Evolutionary conservation across 2,329 filamentous ascomycete genomes (phyloP), one percentile per base, ranked within the genome.

Genomic region (Zymoseptoria passerinii): DNA sequence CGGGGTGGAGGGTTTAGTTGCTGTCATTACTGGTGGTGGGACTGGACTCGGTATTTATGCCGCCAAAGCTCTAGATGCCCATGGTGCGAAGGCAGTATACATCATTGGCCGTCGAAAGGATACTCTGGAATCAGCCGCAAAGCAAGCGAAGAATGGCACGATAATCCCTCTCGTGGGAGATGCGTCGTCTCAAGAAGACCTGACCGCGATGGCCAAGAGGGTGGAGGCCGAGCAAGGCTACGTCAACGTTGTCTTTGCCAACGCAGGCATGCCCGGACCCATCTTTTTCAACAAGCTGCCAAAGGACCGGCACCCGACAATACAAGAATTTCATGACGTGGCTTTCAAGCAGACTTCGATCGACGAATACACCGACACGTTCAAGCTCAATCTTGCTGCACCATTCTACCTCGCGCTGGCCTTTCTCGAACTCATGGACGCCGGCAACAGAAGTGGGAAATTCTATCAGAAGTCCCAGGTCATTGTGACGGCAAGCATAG

Each of bases 11-110:
- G 79, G 75, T 54, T 72, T 80, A 27, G 77, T 83, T 2, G 79
- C 74, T 20, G 77, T 81, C 54, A 71, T 83, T 53, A 83, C 80
- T 1, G 81, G 81, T 44, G 80, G 79, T 51, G 80, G 80, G 48
- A 78, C 73, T 52, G 79, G 80, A 73, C 73, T 79, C 13, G 77
- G 77, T 2, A 69, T 75, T 1, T 76, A 74, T 61, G 77, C 77
- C 63, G 75, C 77, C 6, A 68, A 72, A 53, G 73, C 77, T 0
- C 64, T 74, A 1, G 71, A 70, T 10, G 71, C 72, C 19, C 80
- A 81, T 52, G 78, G 79, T 6, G 79, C 80, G 5, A 73, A 75
- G 49, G 80, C 77, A 58, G 77, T 82, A 51, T 82, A 81, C 68
- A 79, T 82, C 56, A 69, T 81, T 9, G 79, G 79, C n/a, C 75